Conservation (phyloP, 768 basidiomycete genomes). For the Mycena metata region DNA sequence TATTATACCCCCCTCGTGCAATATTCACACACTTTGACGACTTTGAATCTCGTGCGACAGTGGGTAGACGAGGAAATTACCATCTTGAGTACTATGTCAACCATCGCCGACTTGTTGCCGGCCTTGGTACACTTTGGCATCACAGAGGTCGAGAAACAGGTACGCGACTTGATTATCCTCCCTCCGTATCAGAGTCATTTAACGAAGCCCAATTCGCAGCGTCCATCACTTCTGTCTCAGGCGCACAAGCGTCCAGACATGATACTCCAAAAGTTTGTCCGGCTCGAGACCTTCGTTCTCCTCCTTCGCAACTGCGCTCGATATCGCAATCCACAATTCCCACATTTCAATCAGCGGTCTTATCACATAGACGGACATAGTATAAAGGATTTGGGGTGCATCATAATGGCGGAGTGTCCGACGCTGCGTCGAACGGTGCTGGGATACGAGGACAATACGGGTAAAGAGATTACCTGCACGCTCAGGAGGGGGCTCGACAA, state of each 20-base stretch:
- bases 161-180: not conserved
- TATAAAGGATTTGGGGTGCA: not conserved
- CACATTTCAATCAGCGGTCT: not conserved
- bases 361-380: not conserved
- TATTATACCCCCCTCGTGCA: not conserved
- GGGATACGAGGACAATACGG: not conserved
- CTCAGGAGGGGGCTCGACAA: not conserved
- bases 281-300: conserved; percentile 16
- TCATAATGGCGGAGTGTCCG: conserved; percentile 12
- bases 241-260: not conserved
- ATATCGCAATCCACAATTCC: no score
- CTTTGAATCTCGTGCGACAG: conserved; percentile 3
- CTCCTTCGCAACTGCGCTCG: not conserved
- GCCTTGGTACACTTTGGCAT: conserved; percentile 7
- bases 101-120: conserved; percentile 6
- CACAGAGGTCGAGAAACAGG: not conserved
- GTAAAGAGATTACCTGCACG: conserved; percentile 5
- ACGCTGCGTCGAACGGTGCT: conserved; percentile 8
- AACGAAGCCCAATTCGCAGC: not conserved
- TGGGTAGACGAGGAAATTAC: not conserved
- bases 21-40: conserved; percentile 16
- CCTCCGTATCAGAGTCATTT: not conserved
- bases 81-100: not conserved
- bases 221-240: not conserved
- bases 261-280: not conserved